Percentiles rank a stretch among this genome's conserved stretches.
Conservation (phyloP, 495 filamentous ascomycete genomes). For the Astrocystis sublimbata region DNA sequence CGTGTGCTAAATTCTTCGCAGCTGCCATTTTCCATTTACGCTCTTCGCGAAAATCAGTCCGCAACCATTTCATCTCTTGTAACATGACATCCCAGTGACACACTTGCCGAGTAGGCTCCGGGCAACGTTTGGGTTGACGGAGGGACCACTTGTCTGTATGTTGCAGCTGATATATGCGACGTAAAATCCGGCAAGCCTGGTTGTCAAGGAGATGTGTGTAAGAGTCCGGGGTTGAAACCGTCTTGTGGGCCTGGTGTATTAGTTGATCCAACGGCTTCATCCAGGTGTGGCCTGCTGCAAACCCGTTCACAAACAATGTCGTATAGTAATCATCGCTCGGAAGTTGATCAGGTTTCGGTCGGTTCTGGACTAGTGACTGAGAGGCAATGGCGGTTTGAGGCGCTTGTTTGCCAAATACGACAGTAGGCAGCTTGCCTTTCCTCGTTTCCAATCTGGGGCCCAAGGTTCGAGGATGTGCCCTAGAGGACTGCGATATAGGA, state of each 20-base stretch:
- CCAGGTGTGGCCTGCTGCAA: conserved; percentile 58
- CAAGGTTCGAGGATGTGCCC: conserved; percentile 35
- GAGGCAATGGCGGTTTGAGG: conserved; percentile 32
- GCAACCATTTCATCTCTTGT: conserved; percentile 94
- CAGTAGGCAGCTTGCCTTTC: conserved; percentile 69
- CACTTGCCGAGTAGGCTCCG: conserved; percentile 72
- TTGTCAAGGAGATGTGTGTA: conserved; percentile 75
- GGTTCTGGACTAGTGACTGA: conserved; percentile 31
- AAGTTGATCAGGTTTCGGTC: conserved; percentile 42
- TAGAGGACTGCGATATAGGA: conserved; percentile 42
- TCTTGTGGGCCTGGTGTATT: conserved; percentile 75
- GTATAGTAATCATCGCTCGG: conserved; percentile 73
- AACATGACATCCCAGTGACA: conserved; percentile 84
- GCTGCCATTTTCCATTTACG: conserved; percentile 87
- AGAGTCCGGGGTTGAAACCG: conserved; percentile 74
- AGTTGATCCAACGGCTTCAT: conserved; percentile 67
- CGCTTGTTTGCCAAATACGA: conserved; percentile 71
- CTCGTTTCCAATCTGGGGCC: conserved; percentile 61
- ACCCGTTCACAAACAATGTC: conserved; percentile 73
- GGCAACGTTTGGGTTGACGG: conserved; percentile 75
- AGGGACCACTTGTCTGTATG: conserved; percentile 88
- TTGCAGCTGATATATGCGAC: conserved; percentile 84
- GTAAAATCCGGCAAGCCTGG: conserved; percentile 79
- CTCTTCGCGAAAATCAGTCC: conserved; percentile 92
- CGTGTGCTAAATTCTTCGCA: conserved; percentile 72